Evolutionary conservation across 768 basidiomycete species (phyloP), one percentile per base, ranked within the genome.

Genomic region (Cystofilobasidium macerans): DNA sequence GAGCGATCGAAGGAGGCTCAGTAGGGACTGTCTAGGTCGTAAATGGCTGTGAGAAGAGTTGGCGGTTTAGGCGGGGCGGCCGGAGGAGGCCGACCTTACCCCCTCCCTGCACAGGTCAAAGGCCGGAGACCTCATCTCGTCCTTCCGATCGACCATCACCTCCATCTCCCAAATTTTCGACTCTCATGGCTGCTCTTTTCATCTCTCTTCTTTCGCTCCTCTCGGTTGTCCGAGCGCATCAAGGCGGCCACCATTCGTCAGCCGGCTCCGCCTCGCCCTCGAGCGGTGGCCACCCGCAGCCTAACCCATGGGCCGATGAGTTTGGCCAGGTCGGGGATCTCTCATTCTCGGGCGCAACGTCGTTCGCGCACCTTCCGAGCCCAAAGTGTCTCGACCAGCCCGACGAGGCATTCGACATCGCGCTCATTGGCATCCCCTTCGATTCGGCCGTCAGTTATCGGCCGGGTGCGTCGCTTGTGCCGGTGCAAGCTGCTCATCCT

Each of bases 281-380:
- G 12, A 48, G 47, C 47, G n/a, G 47, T 22, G 12, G 20, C 16
- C n/a, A 48, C 9, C 24, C 47, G 11, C 48, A 53, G 30, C 48
- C 48, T 26, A 53, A 59, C 40, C 47, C 56, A 16, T 69, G 57
- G 40, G 18, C 42, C 40, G 63, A 67, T 26, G 88, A 86, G 74
- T 91, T 88, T 70, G 88, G 87, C n/a, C 72, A 75, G 12, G 85
- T 87, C 69, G 79, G 80, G 24, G 88, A 92, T 76, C 83, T 85
- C 47, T 75, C 80, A 6, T 93, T 88, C 78, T 83, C 86, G 8
- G 90, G 91, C 0, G 86, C 88, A 35, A 79, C 87, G 20, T 80
- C 87, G 0, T 94, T 93, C 78, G 86, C 89, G 24, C 89, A 89
- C 71, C 77, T 89, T 18, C 85, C 87, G 1, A 89, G 88, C 73